Base-by-base conservation (phyloP, 495 filamentous ascomycete genomes). In the Hypoxylon rickii region DNA sequence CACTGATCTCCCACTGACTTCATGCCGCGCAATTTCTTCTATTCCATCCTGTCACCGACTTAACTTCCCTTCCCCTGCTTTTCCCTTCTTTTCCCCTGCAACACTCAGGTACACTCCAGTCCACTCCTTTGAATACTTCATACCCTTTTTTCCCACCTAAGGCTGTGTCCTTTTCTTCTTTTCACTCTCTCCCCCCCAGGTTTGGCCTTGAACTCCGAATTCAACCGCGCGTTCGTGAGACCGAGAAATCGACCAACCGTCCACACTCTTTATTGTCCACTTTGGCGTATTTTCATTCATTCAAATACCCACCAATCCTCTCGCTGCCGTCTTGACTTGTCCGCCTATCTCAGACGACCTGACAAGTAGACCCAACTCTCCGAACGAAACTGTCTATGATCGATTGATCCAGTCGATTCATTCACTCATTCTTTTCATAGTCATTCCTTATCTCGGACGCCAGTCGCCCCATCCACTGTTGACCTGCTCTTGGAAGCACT, bases 241-340 rank as follows among this genome's bases (percentile, higher is more conserved):
- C 63, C 53, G 21, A 40, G 44, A 39, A 11, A 54, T 40, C 54
- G 52, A 59, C 63, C 60, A 63, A 63, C 65, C 54, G 45, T 46
- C 53, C 55, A 7, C 66, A 62, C 66, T 69, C 63, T 18, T 62
- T 69, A 33, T 19, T 41, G 60, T 64, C 21, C 55, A 57, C 57
- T 43, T 66, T 44, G 62, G 51, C 63, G 48, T 51, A 55, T 66
- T 66, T 71, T 67, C 76, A 69, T 69, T 79, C 76, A 66, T 70
- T 71, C 51, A 60, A 64, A 63, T 56, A 53, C 21, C 55, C 44
- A 37, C 48, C 55, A 51, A 38, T 31, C 47, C 38, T 46, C 58
- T 44, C 58, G 34, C 62, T 44, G 58, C 58, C 51, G 50, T 51
- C 44, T 45, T 54, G 32, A 55, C 39, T 42, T 46, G 48, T 3